These are phyloP conservation scores for Hymenoscyphus linearis DNA, from an alignment of 2,329 filamentous ascomycete genomes.

Conservation along the genomic window DNA sequence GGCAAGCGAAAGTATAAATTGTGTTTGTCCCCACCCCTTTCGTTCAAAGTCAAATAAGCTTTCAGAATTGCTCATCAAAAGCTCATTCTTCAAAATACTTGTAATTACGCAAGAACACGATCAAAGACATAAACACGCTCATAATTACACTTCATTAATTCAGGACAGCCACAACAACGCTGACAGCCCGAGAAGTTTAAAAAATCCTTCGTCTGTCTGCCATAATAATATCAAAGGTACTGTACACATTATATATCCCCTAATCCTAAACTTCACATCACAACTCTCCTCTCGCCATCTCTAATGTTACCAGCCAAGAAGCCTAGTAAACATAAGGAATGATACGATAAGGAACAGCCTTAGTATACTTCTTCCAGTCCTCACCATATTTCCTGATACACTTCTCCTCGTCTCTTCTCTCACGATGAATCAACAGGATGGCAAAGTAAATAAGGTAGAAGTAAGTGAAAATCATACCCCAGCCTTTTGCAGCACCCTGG, in stretches of 20 bases:
- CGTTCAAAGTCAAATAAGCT: too few relatives aligned
- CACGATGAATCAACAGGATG: slow-evolving; percentile 77
- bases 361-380: slow-evolving; percentile 87
- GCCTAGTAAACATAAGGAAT: slow-evolving; percentile 75
- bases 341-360: slow-evolving; percentile 66
- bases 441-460: slow-evolving; percentile 94
- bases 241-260: neutral
- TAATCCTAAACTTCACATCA: neutral
- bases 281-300: neutral
- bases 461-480: slow-evolving; percentile 85
- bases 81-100: too few relatives aligned
- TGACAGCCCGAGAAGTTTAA: too few relatives aligned
- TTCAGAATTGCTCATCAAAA: too few relatives aligned
- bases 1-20: too few relatives aligned
- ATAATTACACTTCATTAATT: too few relatives aligned
- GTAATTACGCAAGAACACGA: too few relatives aligned
- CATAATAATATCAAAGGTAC: neutral
- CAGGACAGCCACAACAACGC: too few relatives aligned
- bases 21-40: too few relatives aligned
- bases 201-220: too few relatives aligned
- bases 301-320: neutral
- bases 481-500: slow-evolving; percentile 69
- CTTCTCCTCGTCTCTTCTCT: slow-evolving; percentile 84
- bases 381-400: slow-evolving; percentile 86
- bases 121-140: too few relatives aligned